Evolutionary conservation across 108 stramenopile species (phyloP).

Genomic region (Conticribra guillardii): DNA sequence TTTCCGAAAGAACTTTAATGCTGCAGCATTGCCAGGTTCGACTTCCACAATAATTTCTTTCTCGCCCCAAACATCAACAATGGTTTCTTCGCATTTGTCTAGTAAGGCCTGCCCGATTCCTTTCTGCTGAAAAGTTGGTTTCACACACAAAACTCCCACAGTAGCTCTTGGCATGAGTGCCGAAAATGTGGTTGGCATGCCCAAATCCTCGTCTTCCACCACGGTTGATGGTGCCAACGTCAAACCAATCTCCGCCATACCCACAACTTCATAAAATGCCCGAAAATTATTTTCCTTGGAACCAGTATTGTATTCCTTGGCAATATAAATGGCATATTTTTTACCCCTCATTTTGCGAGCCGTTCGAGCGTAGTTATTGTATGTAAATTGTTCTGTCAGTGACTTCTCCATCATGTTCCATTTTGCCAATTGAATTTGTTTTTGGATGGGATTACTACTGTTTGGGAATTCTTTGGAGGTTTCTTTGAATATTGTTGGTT

Average conservation of each 20-base stretch:
- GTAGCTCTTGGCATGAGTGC: neutral
- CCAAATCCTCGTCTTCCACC: neutral
- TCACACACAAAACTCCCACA: neutral
- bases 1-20: neutral
- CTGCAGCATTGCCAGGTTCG: neutral
- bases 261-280: neutral
- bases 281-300: neutral
- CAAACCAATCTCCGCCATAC: conserved; percentile 9
- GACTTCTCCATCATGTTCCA: conserved; percentile 15
- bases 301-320: conserved; percentile 6
- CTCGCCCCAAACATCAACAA: neutral
- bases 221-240: neutral
- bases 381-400: conserved; percentile 19
- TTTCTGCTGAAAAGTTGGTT: neutral
- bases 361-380: conserved; percentile 19
- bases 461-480: neutral
- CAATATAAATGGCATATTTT: conserved; percentile 29
- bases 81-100: neutral
- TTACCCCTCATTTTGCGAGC: conserved; percentile 31
- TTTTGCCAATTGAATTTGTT: neutral
- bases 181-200: neutral
- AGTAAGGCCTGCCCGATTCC: neutral
- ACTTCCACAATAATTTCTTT: neutral
- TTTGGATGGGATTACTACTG: neutral
- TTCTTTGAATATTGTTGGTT: no score